Evolutionary conservation across 371 early-diverging fungal genomes (phyloP).

Genomic region (Mortierella sp.): DNA sequence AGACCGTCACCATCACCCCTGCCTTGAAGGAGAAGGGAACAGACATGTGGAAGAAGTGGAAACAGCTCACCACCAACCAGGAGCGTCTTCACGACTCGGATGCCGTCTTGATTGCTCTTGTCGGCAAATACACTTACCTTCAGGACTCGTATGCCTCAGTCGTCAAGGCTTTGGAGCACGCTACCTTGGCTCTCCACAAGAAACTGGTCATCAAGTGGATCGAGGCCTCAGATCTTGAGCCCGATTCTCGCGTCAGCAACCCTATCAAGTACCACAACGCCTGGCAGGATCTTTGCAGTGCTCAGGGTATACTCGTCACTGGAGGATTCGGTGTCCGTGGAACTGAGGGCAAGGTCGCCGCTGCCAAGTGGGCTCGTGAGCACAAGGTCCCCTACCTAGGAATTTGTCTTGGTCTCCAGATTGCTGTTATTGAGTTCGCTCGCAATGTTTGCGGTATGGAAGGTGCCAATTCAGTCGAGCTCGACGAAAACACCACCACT

Average conservation of each 20-base stretch:
- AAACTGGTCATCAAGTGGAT: conserved; percentile 95
- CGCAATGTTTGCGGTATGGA: conserved; percentile 94
- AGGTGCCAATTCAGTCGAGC: conserved; percentile 92
- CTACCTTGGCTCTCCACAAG: conserved; percentile 85
- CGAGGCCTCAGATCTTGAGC: conserved; percentile 94
- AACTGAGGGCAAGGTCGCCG: conserved; percentile 97
- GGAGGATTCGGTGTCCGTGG: conserved; percentile 99
- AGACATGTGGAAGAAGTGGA: conserved; percentile 89
- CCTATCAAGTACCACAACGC: conserved; percentile 95
- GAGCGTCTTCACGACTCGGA: conserved; percentile 83
- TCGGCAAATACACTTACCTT: conserved; percentile 97
- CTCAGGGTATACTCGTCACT: conserved; percentile 98
- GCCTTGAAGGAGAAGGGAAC: conserved; percentile 73
- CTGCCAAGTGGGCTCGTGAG: conserved; percentile 98
- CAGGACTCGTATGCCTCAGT: conserved; percentile 99
- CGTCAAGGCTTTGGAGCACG: conserved; percentile 96
- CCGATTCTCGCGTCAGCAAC: conserved; percentile 72
- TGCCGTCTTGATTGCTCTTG: conserved; percentile 92
- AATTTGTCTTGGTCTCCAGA: conserved; percentile 99
- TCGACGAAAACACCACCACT: conserved; percentile 77
- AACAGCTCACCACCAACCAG: conserved; percentile 79
- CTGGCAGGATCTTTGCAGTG: conserved; percentile 90
- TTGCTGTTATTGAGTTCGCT: conserved; percentile 99
- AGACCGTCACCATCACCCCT: conserved; percentile 69
- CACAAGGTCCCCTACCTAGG: conserved; percentile 98